Base-by-base conservation (phyloP, 2,329 filamentous ascomycete species). In the Fusarium abutilonis region DNA sequence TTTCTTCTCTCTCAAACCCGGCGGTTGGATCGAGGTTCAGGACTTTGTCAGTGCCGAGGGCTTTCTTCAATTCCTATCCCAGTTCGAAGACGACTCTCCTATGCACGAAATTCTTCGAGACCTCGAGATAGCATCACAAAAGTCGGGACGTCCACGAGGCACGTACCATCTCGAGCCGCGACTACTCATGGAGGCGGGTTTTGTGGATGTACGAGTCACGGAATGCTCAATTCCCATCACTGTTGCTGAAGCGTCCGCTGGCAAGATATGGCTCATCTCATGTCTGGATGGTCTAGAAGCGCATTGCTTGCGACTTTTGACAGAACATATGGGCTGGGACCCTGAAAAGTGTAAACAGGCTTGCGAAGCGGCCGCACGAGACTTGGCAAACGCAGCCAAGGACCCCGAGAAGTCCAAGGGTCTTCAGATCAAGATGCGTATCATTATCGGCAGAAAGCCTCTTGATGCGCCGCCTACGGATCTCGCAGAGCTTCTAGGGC, bases 21-120 rank as follows among this genome's bases (percentile, higher is more conserved):
- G 84, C 38, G 84, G 83, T 13, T 86, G 81, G 80, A 78, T 86
- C 38, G 83, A 86, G 70, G 70, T 86, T 7, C 70, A 83, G 40
- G 84, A 86, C 63, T 82, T 82, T 66, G 81, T 84, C 60, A 78
- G 80, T 48, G 71, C 75, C n/a, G 77, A 78, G 31, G 71, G 72
- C 38, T 56, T 73, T 15, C 57, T 63, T 34, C 65, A 67, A 39
- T 78, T 76, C 56, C 57, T 72, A n/a, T 66, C 66, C 1, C 60
- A 69, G 6, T 84, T 83, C 52, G 73, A 77, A 0, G 78, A 77
- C n/a, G 34, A 58, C 14, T 83, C 82, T 3, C 68, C 79, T n/a
- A 75, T 82, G 40, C 78, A 79, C 56, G 67, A 73, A 36, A 64
- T 84, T 4, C 70, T 73, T 15, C 64, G 68, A 6, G 82, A 83